Conservation (phyloP, 2,329 filamentous ascomycete species). For the Hysterium pulicare region DNA sequence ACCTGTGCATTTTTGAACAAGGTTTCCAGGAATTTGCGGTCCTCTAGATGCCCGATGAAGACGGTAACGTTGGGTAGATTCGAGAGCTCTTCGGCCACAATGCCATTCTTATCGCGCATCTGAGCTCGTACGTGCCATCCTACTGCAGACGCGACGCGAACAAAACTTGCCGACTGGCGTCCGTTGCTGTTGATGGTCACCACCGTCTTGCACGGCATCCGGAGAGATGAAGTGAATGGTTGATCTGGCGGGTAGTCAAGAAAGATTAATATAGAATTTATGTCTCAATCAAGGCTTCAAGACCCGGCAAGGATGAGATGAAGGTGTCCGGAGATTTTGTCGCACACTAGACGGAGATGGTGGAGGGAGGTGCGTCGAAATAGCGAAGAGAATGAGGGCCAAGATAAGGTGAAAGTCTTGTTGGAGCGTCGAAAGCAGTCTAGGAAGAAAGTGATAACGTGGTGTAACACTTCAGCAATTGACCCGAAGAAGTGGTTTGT, state of each 20-base stretch:
- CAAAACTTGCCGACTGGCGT: constrained; percentile 91
- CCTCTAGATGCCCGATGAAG: constrained; percentile 62
- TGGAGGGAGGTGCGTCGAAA: background rate
- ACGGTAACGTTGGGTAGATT: constrained; percentile 77
- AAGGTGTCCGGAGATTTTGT: background rate
- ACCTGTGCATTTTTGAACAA: constrained; percentile 82
- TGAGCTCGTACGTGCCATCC: constrained; percentile 93
- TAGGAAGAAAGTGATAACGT: constrained; percentile 1
- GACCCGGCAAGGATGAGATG: background rate
- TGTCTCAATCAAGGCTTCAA: no score
- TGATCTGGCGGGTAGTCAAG: background rate
- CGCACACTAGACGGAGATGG: background rate
- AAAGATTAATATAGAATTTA: no score
- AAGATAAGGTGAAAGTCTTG: background rate
- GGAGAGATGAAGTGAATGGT: constrained; percentile 9
- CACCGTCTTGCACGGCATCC: constrained; percentile 58
- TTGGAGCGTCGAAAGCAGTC: background rate
- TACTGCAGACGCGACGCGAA: constrained; percentile 88
- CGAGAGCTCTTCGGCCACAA: constrained; percentile 83
- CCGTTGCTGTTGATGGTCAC: constrained; percentile 95
- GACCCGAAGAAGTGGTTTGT: no score
- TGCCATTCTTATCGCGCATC: constrained; percentile 78
- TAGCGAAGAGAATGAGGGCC: background rate
- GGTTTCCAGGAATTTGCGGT: constrained; percentile 72
- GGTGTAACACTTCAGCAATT: no score